Base-by-base conservation (phyloP, 1,284 basidiomycete genomes). In the Mycosarcoma mackinlayi region DNA sequence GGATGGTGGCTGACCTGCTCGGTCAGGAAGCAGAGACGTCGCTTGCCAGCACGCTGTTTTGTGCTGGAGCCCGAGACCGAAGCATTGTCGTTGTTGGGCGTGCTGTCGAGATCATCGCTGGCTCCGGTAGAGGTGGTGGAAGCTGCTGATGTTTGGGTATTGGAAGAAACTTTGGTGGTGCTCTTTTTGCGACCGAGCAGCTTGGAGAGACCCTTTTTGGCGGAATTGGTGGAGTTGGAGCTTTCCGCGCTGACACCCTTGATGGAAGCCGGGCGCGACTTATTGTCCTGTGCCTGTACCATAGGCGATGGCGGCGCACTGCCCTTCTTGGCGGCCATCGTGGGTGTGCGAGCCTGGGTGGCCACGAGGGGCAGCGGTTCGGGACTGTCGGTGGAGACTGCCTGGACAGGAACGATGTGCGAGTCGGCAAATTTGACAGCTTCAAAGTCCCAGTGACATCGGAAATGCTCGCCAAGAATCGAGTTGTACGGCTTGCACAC, bases 1-100 rank as follows among this genome's bases (percentile, higher is more conserved):
- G 95, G 96, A 78, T 98, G 95, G 84, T 98, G 95, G 9, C 92
- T 96, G 38, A 97, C 89, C 64, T 80, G 78, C 53, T 80, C 78
- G n/a, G 78, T 80, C 35, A 80, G 30, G 68, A 79, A 80, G 31
- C 57, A 60, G 33, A 80, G 69, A 2, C 77, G 56, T 28, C 58
- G 55, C 35, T 68, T 61, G 38, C 63, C 46, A 4, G 35, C 30
- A 11, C 28, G 52, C 21, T 44, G 56, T n/a, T n/a, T n/a, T n/a
- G 44, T 48, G 49, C 45, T 68, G 33, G 49, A 39, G 14, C 56
- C 67, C 19, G 60, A 69, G 40, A 42, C 39, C 6, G 75, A 68
- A n/a, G 45, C 53, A n/a, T 47, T 38, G 53, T 66, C 58, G 38
- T 50, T 50, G 46, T 47, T 49, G 46, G 51, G 40, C 41, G 45